Evolutionary conservation across 306 rosid genomes (phyloP).

Genomic region (Senna tora): DNA sequence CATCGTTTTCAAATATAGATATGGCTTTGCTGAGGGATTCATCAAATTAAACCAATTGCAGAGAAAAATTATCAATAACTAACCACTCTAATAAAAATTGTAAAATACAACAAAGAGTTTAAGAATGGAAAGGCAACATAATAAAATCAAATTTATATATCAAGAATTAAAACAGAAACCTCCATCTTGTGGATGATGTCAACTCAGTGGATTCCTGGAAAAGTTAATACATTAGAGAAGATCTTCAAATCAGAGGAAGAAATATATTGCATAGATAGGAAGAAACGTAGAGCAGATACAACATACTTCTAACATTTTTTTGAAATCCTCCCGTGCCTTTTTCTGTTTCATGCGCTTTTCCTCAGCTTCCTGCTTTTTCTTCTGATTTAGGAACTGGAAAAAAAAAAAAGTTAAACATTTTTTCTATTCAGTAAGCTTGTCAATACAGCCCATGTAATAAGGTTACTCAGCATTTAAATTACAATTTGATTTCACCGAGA

Average conservation of each 20-base stretch:
- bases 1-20: slow-evolving; percentile 78
- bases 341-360: slow-evolving; percentile 80
- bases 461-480: background rate
- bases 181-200: slow-evolving; percentile 80
- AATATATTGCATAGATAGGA: slow-evolving; percentile 17
- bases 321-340: slow-evolving; percentile 86
- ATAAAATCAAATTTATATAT: slow-evolving; percentile 28
- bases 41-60: slow-evolving; percentile 30
- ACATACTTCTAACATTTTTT: slow-evolving; percentile 88
- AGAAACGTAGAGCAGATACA: slow-evolving; percentile 32
- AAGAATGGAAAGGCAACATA: slow-evolving; percentile 3
- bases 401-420: slow-evolving; percentile 24
- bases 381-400: slow-evolving; percentile 71
- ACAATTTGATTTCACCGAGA: slow-evolving; percentile 31
- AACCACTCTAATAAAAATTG: slow-evolving; percentile 8
- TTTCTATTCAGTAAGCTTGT: slow-evolving; percentile 1
- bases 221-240: slow-evolving; percentile 32
- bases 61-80: slow-evolving; percentile 31
- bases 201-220: slow-evolving; percentile 82
- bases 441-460: slow-evolving; percentile 13
- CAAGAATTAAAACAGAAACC: slow-evolving; percentile 53
- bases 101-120: background rate
- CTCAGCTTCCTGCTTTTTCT: slow-evolving; percentile 82
- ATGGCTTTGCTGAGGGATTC: slow-evolving; percentile 70
- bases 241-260: slow-evolving; percentile 31